Percentiles rank a stretch among this genome's conserved stretches.
phyloP scores from a whole-genome alignment of 1,139 yeast genomes.

The Zygoascus sp. region DNA sequence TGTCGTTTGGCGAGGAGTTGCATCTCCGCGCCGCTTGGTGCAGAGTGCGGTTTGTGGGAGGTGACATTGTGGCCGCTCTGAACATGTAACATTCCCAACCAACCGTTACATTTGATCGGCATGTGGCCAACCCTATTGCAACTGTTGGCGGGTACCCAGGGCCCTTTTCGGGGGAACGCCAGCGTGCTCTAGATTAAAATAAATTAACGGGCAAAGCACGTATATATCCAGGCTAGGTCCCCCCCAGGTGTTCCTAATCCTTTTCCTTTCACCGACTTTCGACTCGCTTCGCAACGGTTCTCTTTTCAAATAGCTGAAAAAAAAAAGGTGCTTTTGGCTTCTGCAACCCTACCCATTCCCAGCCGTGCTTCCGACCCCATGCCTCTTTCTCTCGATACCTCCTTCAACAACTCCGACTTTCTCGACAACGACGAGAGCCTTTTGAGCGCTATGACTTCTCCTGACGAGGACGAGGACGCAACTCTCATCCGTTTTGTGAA shows the following conservation, averaged over 20 bases:
- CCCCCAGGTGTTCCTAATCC: not conserved
- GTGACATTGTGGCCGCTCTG: not conserved
- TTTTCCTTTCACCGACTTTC: not conserved
- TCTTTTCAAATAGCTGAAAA: too few species aligned
- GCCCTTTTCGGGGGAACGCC: not conserved
- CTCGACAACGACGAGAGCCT: slow-evolving; percentile 8
- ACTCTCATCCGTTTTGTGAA: slow-evolving; percentile 41
- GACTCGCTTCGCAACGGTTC: not conserved
- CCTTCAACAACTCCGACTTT: slow-evolving; percentile 3
- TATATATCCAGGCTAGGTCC: not conserved
- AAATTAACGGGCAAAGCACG: not conserved
- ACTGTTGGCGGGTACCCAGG: not conserved
- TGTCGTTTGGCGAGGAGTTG: too few species aligned
- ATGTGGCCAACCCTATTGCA: slow-evolving; percentile 1
- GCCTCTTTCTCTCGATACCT: slow-evolving; percentile 8
- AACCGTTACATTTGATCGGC: slow-evolving; percentile 3
- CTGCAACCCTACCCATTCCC: not conserved
- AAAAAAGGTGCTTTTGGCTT: too few species aligned
- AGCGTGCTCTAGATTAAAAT: not conserved
- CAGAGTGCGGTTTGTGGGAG: not conserved
- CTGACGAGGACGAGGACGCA: slow-evolving; percentile 8
- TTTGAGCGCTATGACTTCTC: slow-evolving; percentile 11
- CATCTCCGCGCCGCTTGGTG: too few species aligned
- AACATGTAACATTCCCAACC: not conserved
- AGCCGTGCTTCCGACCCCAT: slow-evolving; percentile 7